Conservation (phyloP, 2,329 filamentous ascomycete species). For the Trichoderma sp. region DNA sequence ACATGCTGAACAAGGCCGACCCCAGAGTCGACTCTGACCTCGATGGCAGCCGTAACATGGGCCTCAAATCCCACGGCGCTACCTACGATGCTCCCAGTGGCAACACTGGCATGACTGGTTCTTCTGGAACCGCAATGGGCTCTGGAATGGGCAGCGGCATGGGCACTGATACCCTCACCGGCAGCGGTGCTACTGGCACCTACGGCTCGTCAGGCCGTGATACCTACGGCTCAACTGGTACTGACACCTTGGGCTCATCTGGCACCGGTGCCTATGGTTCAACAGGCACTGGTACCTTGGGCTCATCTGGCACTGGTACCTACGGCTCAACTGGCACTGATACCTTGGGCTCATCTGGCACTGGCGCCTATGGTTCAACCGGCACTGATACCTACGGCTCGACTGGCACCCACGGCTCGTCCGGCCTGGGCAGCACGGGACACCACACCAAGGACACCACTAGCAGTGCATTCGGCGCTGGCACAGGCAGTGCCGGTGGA, state of each 20-base stretch:
- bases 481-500: constrained; percentile 28
- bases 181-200: constrained; percentile 26
- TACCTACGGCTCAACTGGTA: constrained; percentile 14
- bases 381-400: not conserved
- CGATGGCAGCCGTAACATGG: constrained; percentile 39
- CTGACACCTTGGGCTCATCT: constrained; percentile 23
- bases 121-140: constrained; percentile 39
- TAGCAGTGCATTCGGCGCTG: constrained; percentile 4
- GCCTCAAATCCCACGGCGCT: constrained; percentile 24
- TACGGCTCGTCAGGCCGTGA: constrained; percentile 20
- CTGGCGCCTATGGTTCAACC: constrained; percentile 20
- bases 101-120: constrained; percentile 24
- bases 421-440: not conserved
- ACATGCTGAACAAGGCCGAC: constrained; percentile 52
- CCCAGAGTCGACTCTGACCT: constrained; percentile 57
- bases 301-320: constrained; percentile 18
- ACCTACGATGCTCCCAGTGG: not conserved
- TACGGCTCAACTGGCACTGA: constrained; percentile 23
- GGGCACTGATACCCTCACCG: constrained; percentile 29
- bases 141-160: constrained; percentile 32
- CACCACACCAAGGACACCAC: constrained; percentile 5
- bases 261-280: constrained; percentile 15
- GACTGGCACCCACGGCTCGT: not conserved
- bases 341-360: not conserved
- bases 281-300: constrained; percentile 25